These are phyloP conservation scores for Metarhizium guizhouense DNA, from an alignment of 2,329 filamentous ascomycete species.

Conservation along the genomic window DNA sequence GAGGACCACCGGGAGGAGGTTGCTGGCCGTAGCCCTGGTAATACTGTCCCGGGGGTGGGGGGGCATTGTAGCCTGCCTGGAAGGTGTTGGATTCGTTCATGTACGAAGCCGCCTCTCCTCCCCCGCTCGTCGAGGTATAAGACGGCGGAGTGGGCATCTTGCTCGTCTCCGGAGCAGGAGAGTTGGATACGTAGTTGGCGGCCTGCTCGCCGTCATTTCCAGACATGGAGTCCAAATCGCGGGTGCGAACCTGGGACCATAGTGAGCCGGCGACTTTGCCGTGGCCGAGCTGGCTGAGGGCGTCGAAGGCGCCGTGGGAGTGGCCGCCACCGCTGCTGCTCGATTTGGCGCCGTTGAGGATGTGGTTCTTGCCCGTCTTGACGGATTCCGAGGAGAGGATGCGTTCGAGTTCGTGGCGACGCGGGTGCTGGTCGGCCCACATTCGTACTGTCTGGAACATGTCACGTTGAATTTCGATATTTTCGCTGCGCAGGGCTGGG, in stretches of 20 bases:
- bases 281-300: conserved; percentile 38
- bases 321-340: conserved; percentile 23
- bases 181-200: conserved; percentile 27
- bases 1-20: conserved; percentile 10
- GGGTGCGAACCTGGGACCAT: conserved; percentile 52
- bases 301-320: conserved; percentile 34
- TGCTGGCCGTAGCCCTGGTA: conserved; percentile 25
- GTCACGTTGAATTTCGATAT: conserved; percentile 68
- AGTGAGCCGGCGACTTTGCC: conserved; percentile 51
- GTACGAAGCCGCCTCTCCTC: conserved; percentile 27
- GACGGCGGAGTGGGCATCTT: conserved; percentile 20
- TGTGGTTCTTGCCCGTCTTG: conserved; percentile 72
- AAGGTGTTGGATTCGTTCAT: conserved; percentile 8
- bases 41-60: conserved; percentile 22
- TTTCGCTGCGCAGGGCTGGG: conserved; percentile 68
- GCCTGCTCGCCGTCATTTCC: conserved; percentile 33
- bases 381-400: conserved; percentile 80
- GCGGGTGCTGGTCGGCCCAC: conserved; percentile 66
- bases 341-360: conserved; percentile 28
- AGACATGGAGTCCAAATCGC: conserved; percentile 48
- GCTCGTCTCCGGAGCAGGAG: conserved; percentile 26
- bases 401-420: conserved; percentile 59
- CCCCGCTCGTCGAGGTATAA: conserved; percentile 23
- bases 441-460: conserved; percentile 83
- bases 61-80: conserved; percentile 20